Evolutionary conservation across 768 basidiomycete species (phyloP).

Genomic region (Tricholomella constricta): DNA sequence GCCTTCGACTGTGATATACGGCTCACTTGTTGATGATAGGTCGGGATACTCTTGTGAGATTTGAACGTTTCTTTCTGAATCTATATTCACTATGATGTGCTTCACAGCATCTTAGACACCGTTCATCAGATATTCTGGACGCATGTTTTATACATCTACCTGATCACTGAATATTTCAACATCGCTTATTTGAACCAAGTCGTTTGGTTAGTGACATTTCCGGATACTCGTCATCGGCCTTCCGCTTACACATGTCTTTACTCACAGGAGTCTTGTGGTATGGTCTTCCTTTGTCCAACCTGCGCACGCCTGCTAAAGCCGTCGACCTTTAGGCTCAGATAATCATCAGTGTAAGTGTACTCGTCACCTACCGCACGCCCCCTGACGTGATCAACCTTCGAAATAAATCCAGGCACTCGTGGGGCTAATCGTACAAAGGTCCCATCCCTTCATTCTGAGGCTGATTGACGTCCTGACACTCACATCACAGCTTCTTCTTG

Average conservation of each 20-base stretch:
- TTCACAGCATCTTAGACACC: slow-evolving; percentile 9
- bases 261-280: slow-evolving; percentile 13
- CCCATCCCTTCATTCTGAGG: neutral
- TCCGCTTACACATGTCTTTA: neutral
- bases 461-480: neutral
- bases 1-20: neutral
- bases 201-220: slow-evolving; percentile 3
- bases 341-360: slow-evolving; percentile 1
- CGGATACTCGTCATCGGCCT: neutral
- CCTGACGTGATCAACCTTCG: neutral
- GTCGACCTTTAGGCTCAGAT: neutral
- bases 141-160: slow-evolving; percentile 9
- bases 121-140: slow-evolving; percentile 10
- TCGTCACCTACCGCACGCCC: neutral
- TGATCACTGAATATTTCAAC: slow-evolving; percentile 12
- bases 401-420: neutral
- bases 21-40: neutral
- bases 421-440: slow-evolving; percentile 10
- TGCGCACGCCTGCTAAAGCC: neutral
- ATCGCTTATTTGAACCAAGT: slow-evolving; percentile 4
- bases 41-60: slow-evolving; percentile 6
- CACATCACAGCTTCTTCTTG: slow-evolving; percentile 8
- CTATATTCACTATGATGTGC: neutral
- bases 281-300: neutral
- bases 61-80: neutral